These are phyloP conservation scores for Microbotryum lychnidis-dioicae DNA, from an alignment of 1,284 basidiomycete genomes.

Conservation along the genomic window DNA sequence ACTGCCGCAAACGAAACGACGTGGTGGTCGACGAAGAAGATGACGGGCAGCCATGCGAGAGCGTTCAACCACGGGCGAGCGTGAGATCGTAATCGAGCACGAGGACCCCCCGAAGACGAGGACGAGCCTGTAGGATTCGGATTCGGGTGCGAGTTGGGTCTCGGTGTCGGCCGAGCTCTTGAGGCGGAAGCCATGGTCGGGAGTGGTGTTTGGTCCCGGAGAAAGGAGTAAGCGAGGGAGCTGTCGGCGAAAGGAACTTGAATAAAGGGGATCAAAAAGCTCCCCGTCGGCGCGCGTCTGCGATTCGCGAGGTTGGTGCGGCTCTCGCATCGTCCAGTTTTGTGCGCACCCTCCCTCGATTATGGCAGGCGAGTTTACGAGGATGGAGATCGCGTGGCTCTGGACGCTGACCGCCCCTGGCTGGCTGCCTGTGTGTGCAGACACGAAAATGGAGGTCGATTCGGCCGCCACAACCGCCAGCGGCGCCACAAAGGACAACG, in stretches of 20 bases:
- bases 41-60: slow-evolving; percentile 47
- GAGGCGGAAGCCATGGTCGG: too few relatives aligned
- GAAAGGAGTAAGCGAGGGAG: too few relatives aligned
- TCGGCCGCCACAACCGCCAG: slow-evolving; percentile 45
- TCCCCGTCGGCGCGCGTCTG: too few relatives aligned
- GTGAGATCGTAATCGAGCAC: neutral
- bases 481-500: slow-evolving; percentile 48
- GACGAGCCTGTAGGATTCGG: neutral
- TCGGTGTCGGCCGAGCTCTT: too few relatives aligned
- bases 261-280: too few relatives aligned
- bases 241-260: too few relatives aligned
- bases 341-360: neutral
- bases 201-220: too few relatives aligned
- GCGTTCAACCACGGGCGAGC: slow-evolving; percentile 6
- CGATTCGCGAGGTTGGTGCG: too few relatives aligned
- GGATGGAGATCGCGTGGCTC: neutral
- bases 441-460: slow-evolving; percentile 65
- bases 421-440: slow-evolving; percentile 39
- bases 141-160: too few relatives aligned
- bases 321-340: neutral
- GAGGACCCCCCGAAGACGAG: neutral
- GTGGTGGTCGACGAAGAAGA: slow-evolving; percentile 45
- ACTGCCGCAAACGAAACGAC: slow-evolving; percentile 44
- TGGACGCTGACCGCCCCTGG: neutral
- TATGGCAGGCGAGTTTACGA: slow-evolving; percentile 15